phyloP scores from a whole-genome alignment of 208 protist species.

The Acanthamoeba castellanii region DNA sequence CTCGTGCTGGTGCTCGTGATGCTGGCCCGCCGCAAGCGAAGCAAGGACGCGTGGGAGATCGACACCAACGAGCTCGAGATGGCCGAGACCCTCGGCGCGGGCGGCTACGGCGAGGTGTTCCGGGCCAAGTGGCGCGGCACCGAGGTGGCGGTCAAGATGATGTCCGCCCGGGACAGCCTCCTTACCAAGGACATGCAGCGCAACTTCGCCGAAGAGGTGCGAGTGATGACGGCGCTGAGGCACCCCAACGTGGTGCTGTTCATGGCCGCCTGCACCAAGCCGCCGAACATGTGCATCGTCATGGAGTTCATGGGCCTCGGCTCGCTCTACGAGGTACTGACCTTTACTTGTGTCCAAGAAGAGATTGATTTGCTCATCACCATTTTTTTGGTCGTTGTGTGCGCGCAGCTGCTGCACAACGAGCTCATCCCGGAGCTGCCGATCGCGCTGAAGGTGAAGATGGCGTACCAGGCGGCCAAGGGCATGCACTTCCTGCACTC shows the following conservation, averaged over 20 bases:
- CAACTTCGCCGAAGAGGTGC: constrained; percentile 35
- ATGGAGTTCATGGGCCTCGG: constrained; percentile 68
- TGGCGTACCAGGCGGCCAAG: constrained; percentile 42
- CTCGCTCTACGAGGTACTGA: constrained; percentile 13
- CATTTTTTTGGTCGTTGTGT: background rate
- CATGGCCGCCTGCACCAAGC: constrained; percentile 49
- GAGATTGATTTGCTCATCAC: background rate
- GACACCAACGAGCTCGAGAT: constrained; percentile 56
- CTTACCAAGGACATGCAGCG: constrained; percentile 52
- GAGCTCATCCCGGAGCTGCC: constrained; percentile 5
- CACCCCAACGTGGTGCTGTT: constrained; percentile 55
- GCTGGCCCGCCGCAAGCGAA: background rate
- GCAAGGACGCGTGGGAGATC: constrained; percentile 69
- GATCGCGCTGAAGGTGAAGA: constrained; percentile 10
- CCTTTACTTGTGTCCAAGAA: background rate
- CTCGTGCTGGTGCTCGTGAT: background rate
- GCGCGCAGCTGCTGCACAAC: constrained; percentile 42
- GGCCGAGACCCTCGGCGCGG: constrained; percentile 13
- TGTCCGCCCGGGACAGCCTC: background rate
- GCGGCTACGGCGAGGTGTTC: constrained; percentile 56
- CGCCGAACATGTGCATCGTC: constrained; percentile 59
- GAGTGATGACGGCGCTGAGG: constrained; percentile 53
- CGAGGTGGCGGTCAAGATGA: constrained; percentile 24
- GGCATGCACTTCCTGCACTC: constrained; percentile 34
- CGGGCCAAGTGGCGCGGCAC: constrained; percentile 34